Percentiles rank a stretch among this genome's conserved stretches.
Evolutionary conservation across 805 yeast genomes (phyloP).

Genomic region (Wickerhamomyces hampshirensis): DNA sequence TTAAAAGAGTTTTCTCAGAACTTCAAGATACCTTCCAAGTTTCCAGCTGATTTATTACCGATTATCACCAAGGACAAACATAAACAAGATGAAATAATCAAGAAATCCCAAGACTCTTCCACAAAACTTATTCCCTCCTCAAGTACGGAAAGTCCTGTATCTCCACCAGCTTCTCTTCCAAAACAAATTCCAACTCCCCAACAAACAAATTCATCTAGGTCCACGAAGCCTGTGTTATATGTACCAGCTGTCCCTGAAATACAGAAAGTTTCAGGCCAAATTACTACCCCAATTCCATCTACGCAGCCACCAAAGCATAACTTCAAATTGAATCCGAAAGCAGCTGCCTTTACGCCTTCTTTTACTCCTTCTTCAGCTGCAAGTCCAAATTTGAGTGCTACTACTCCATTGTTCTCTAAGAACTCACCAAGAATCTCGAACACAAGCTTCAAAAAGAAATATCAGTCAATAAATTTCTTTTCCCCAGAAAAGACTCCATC

Average conservation of each 20-base stretch:
- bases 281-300: no score
- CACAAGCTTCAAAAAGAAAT: slow-evolving; percentile 7
- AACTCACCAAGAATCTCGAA: slow-evolving; percentile 21
- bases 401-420: no score
- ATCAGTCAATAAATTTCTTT: slow-evolving; percentile 14
- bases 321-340: slow-evolving; percentile 67
- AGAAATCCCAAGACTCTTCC: slow-evolving; percentile 16
- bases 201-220: not conserved
- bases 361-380: slow-evolving; percentile 8
- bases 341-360: slow-evolving; percentile 59
- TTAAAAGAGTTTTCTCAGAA: slow-evolving; percentile 75
- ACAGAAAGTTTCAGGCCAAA: slow-evolving; percentile 1
- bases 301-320: slow-evolving; percentile 4
- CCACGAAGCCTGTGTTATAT: not conserved
- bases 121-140: slow-evolving; percentile 15
- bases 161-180: not conserved
- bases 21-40: slow-evolving; percentile 63
- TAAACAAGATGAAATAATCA: slow-evolving; percentile 59
- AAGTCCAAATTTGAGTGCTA: slow-evolving; percentile 16
- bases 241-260: slow-evolving; percentile 8
- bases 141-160: slow-evolving; percentile 13
- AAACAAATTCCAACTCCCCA: not conserved
- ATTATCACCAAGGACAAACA: slow-evolving; percentile 61
- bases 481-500: slow-evolving; percentile 23
- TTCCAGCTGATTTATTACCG: slow-evolving; percentile 53